Evolutionary conservation across 2,329 filamentous ascomycete genomes (phyloP).

Genomic region (Arthrocladium fulminans): DNA sequence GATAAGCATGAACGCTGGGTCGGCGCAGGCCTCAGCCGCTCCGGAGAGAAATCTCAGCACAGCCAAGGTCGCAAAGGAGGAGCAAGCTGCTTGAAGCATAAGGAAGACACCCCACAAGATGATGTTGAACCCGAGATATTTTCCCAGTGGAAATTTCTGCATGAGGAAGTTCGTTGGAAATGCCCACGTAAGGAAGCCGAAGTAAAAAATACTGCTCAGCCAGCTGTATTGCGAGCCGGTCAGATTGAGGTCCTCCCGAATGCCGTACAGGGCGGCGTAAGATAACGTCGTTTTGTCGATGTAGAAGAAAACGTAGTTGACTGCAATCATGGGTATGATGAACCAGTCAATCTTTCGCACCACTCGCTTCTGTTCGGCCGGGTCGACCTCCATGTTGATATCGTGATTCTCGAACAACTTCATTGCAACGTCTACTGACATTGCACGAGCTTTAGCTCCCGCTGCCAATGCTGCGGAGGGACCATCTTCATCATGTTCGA

Average conservation of each 20-base stretch:
- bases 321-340: conserved; percentile 49
- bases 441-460: conserved; percentile 2
- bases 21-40: conserved; percentile 48
- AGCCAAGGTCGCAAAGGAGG: conserved; percentile 48
- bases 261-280: conserved; percentile 58
- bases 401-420: conserved; percentile 43
- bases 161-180: conserved; percentile 24
- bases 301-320: conserved; percentile 48
- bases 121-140: conserved; percentile 49
- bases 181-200: conserved; percentile 31
- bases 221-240: conserved; percentile 38
- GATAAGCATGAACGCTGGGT: conserved; percentile 56
- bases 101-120: conserved; percentile 44
- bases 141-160: conserved; percentile 33
- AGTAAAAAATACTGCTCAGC: conserved; percentile 42
- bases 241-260: conserved; percentile 47
- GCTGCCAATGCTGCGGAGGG: neutral
- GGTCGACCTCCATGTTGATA: conserved; percentile 38
- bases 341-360: conserved; percentile 51
- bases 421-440: conserved; percentile 38
- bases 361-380: conserved; percentile 39
- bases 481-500: conserved; percentile 1
- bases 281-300: conserved; percentile 29
- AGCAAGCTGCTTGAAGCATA: conserved; percentile 46
- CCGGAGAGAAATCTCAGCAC: conserved; percentile 49